Conservation (phyloP, 2,329 filamentous ascomycete genomes). For the Ophiosphaerella herpotricha region DNA sequence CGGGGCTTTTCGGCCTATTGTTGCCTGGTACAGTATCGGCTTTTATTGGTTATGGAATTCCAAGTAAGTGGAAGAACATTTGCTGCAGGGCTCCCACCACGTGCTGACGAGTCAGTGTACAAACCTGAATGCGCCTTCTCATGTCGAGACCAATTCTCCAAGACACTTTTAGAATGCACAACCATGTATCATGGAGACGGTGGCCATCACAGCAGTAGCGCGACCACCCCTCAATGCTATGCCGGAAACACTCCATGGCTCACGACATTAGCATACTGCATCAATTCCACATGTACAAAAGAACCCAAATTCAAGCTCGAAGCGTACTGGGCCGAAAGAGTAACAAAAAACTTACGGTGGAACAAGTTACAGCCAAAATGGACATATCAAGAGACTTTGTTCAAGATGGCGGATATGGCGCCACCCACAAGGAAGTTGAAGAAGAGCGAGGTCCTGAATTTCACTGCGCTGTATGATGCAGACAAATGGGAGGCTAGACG, state of each 20-base stretch:
- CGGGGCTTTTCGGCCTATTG: no score
- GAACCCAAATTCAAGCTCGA: constrained; percentile 23
- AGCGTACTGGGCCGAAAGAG: constrained; percentile 20
- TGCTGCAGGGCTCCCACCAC: no score
- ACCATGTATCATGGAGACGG: no score
- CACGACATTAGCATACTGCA: constrained; percentile 36
- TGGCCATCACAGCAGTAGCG: no score
- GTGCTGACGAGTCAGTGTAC: no score
- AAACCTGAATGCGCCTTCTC: no score
- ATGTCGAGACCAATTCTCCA: no score
- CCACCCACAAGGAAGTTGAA: constrained; percentile 8
- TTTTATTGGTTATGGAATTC: no score
- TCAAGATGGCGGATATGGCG: constrained; percentile 7
- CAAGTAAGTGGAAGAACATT: no score
- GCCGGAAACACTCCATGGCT: constrained; percentile 31
- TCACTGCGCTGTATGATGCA: constrained; percentile 12
- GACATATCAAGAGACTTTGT: constrained; percentile 23
- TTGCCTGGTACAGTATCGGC: no score
- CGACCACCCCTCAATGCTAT: constrained; percentile 15
- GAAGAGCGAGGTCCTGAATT: constrained; percentile 15
- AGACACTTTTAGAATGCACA: no score
- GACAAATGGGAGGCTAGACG: constrained; percentile 7
- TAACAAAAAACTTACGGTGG: constrained; percentile 3
- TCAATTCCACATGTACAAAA: constrained; percentile 27
- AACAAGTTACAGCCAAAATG: constrained; percentile 17